Conservation (phyloP, 169 alveolate species). For the Plasmodium cynomolgi region DNA sequence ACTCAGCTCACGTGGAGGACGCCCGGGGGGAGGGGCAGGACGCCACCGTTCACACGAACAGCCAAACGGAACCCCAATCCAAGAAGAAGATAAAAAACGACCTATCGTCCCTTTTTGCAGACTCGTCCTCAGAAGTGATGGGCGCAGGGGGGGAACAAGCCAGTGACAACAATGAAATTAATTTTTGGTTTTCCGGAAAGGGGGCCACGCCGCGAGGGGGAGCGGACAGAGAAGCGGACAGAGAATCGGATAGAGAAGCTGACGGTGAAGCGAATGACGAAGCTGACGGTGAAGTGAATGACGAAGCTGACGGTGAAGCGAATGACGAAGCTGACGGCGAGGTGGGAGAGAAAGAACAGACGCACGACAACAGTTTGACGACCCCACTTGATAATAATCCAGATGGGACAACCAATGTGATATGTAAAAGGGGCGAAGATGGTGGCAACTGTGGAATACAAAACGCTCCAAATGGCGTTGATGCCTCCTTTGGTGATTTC, state of each 20-base stretch:
- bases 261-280: too few relatives aligned
- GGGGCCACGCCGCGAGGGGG: not conserved
- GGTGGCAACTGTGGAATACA: not conserved
- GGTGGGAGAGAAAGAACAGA: not conserved
- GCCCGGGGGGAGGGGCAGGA: not conserved
- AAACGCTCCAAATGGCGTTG: not conserved
- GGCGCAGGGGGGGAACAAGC: not conserved
- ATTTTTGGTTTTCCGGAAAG: not conserved
- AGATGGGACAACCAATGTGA: not conserved
- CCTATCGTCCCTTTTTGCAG: slow-evolving; percentile 35
- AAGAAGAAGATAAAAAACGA: slow-evolving; percentile 28
- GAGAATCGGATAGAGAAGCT: not conserved
- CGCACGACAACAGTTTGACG: not conserved
- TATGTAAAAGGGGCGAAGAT: not conserved
- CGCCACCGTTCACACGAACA: not conserved
- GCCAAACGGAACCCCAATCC: not conserved
- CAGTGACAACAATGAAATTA: not conserved
- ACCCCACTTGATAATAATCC: not conserved
- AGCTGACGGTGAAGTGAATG: not conserved
- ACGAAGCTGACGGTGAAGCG: not conserved
- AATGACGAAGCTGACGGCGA: not conserved
- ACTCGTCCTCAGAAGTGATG: not conserved
- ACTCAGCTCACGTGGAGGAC: too few relatives aligned
- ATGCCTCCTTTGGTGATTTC: not conserved
- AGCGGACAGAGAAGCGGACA: not conserved